Conservation (phyloP, 257 asterid species). For the Hygrophila difformis region DNA sequence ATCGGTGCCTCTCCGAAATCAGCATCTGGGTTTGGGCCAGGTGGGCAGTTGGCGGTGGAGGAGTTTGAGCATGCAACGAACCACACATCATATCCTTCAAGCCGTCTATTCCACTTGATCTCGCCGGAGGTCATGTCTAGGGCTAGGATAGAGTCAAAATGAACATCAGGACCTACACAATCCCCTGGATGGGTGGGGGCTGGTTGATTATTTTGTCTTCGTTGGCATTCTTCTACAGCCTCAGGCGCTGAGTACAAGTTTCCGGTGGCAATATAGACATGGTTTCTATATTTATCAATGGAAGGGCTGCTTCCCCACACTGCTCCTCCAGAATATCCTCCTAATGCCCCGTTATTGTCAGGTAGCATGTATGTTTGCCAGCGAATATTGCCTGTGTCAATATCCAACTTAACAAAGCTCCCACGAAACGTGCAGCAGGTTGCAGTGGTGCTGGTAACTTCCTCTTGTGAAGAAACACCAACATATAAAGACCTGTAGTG, state of each 20-base stretch:
- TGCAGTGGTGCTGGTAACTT: constrained; percentile 12
- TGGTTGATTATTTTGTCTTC: constrained; percentile 28
- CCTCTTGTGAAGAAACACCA: constrained; percentile 44
- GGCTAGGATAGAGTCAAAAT: constrained; percentile 38
- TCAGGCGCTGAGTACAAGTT: constrained; percentile 24
- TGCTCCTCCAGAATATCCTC: constrained; percentile 44
- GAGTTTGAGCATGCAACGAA: constrained; percentile 24
- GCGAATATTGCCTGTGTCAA: constrained; percentile 27
- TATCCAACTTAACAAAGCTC: constrained; percentile 38
- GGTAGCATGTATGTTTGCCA: constrained; percentile 45
- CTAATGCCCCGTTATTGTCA: constrained; percentile 20
- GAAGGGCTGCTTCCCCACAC: constrained; percentile 58
- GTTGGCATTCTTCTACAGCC: constrained; percentile 28
- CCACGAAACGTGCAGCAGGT: constrained; percentile 46
- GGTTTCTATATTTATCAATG: constrained; percentile 26
- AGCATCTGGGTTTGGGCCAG: constrained; percentile 39
- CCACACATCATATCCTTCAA: constrained; percentile 58
- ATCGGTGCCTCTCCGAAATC: constrained; percentile 41
- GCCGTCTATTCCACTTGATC: constrained; percentile 41
- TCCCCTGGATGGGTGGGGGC: constrained; percentile 19
- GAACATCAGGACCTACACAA: constrained; percentile 35
- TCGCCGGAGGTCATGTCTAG: constrained; percentile 27
- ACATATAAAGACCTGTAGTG: constrained; percentile 26
- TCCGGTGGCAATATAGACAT: constrained; percentile 44
- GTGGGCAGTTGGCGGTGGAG: constrained; percentile 33